phyloP scores from a whole-genome alignment of 352 stramenopile genomes.

The Thraustotheca clavata region DNA sequence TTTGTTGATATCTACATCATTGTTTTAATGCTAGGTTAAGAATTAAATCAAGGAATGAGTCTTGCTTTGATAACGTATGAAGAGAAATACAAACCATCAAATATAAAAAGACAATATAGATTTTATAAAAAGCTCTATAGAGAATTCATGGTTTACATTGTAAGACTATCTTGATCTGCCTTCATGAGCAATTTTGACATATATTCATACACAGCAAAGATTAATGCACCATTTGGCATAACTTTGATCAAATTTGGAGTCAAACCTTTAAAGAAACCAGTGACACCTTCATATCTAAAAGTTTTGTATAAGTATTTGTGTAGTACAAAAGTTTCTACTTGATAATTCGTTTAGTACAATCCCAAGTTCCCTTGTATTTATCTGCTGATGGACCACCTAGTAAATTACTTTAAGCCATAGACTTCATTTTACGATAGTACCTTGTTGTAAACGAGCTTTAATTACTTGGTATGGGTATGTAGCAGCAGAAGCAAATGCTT shows the following conservation, averaged over 20 bases:
- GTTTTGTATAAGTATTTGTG: background rate
- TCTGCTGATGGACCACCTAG: constrained; percentile 48
- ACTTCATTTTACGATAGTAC: constrained; percentile 12
- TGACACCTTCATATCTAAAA: constrained; percentile 79
- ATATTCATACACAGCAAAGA: constrained; percentile 84
- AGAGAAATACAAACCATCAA: no score
- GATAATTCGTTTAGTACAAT: constrained; percentile 87
- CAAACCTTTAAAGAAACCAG: constrained; percentile 93
- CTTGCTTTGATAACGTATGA: no score
- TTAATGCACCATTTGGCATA: constrained; percentile 94
- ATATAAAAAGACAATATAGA: no score
- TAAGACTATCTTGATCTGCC: background rate
- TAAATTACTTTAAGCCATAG: constrained; percentile 23
- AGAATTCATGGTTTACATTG: background rate
- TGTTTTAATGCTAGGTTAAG: no score
- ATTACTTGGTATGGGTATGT: constrained; percentile 97
- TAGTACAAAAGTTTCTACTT: constrained; percentile 21
- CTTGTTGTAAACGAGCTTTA: constrained; percentile 94
- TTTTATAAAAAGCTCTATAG: no score
- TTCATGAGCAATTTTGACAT: constrained; percentile 48
- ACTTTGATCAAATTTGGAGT: constrained; percentile 94
- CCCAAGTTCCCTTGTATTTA: constrained; percentile 87
- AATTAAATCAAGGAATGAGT: no score
- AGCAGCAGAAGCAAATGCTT: constrained; percentile 71
- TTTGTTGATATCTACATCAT: no score